Evolutionary conservation across 306 rosid genomes (phyloP), one percentile per base, ranked within the genome.

Genomic region (Citrullus amarus): DNA sequence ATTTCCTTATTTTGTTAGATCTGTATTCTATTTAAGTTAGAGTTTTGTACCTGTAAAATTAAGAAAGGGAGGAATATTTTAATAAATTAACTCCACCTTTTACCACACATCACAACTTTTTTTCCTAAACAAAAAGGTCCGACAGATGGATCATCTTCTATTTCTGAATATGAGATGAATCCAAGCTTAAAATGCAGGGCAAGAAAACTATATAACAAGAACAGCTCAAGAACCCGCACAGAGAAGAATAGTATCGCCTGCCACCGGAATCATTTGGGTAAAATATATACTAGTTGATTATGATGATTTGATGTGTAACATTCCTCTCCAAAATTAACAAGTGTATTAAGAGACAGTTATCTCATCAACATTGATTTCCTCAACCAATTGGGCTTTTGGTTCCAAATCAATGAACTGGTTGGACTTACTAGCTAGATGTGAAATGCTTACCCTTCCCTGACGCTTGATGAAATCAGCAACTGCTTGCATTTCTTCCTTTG

Each of bases 331-430:
- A 59, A 59, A 55, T 58, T 58, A 34, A 61, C 34, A 28, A 15
- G 78, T 36, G 8, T 50, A 79, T 88, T 81, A 95, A 78, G 87
- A 80, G 32, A 83, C 97, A 78, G 84, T 17, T 74, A 91, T 87
- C 87, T 92, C 96, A 81, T 91, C 96, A 6, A 44, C 77, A 77
- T 81, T 79, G 54, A 87, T 79, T 50, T 91, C 99, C 77, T 91
- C 96, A 6, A 78, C 81, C 51, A 84, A 88, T 59, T 86, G 89
- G 18, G 78, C 81, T 89, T 96, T 96, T 1, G 99, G 92, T 86
- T 96, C 99, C 80, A 96, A 85, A 87, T 96, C 97, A 46, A 96
- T 96, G 93, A 92, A 96, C 93, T 92, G 97, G 86, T 96, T 92
- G 76, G 99, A 96, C 87, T 92, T 90, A 78, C 99, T 96, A 51